phyloP scores from a whole-genome alignment of 2,329 filamentous ascomycete species.

The Epichloe scottii region DNA sequence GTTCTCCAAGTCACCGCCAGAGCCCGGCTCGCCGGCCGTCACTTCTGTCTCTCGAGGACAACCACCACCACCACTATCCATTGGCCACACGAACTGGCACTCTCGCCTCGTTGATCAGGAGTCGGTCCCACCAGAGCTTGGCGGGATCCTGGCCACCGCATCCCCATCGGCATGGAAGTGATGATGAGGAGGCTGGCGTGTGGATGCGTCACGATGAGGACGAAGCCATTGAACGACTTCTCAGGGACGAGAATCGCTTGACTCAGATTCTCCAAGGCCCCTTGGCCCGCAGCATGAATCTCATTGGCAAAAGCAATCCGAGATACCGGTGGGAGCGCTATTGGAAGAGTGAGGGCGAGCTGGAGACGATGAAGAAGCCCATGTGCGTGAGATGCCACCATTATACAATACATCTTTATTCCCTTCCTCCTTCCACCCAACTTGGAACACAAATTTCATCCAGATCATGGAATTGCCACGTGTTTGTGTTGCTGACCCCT shows the following conservation, averaged over 20 bases:
- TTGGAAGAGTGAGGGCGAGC: constrained; percentile 67
- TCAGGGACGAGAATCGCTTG: constrained; percentile 45
- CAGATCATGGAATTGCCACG: not conserved
- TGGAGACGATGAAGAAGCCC: constrained; percentile 58
- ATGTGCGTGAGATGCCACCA: constrained; percentile 31
- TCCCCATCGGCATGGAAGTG: constrained; percentile 10
- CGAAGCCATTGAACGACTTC: constrained; percentile 32
- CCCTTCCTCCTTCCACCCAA: not conserved
- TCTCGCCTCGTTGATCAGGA: constrained; percentile 26
- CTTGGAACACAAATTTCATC: not conserved
- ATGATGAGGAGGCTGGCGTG: constrained; percentile 21
- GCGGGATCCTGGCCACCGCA: constrained; percentile 14
- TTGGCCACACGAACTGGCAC: constrained; percentile 25
- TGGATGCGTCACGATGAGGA: constrained; percentile 20
- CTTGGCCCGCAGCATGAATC: constrained; percentile 67
- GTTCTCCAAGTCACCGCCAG: constrained; percentile 16
- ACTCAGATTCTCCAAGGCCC: constrained; percentile 50
- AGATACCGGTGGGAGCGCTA: constrained; percentile 79
- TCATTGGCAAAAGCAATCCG: constrained; percentile 82
- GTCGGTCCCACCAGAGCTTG: constrained; percentile 24
- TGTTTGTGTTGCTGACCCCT: not conserved
- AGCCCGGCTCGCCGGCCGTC: constrained; percentile 19
- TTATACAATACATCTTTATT: not conserved
- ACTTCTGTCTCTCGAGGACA: constrained; percentile 21
- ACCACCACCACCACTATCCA: constrained; percentile 16